Percentiles rank a stretch among this genome's conserved stretches.
Conservation (phyloP, 495 filamentous ascomycete genomes). For the Aspergillus nidulans region DNA sequence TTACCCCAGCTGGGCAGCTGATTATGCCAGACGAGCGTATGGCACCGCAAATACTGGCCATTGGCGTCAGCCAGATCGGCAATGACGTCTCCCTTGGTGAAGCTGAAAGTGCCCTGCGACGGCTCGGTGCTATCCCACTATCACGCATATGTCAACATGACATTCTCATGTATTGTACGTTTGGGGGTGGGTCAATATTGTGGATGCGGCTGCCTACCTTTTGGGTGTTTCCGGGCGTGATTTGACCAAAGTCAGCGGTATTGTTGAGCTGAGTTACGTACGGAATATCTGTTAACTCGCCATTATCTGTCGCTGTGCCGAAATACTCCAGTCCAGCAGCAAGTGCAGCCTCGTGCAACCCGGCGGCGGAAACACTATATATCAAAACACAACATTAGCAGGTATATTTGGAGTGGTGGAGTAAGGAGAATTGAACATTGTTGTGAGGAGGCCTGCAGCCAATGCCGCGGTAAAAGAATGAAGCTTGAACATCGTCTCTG, state of each 20-base stretch:
- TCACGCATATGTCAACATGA: not conserved
- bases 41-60: constrained; percentile 5
- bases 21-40: constrained; percentile 2
- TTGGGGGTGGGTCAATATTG: not conserved
- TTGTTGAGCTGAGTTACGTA: constrained; percentile 46
- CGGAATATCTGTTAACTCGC: constrained; percentile 43
- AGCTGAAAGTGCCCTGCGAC: constrained; percentile 4
- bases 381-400: too few relatives aligned
- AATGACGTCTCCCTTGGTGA: not conserved
- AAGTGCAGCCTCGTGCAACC: constrained; percentile 49
- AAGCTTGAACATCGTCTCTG: too few relatives aligned
- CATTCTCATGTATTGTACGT: not conserved
- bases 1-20: constrained; percentile 47
- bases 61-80: constrained; percentile 9
- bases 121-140: constrained; percentile 7
- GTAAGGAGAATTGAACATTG: too few relatives aligned
- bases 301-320: constrained; percentile 55
- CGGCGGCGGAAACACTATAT: constrained; percentile 21
- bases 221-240: constrained; percentile 56
- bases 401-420: too few relatives aligned
- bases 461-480: too few relatives aligned
- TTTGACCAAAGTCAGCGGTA: constrained; percentile 53
- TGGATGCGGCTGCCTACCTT: constrained; percentile 31
- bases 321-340: constrained; percentile 53
- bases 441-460: too few relatives aligned